Conservation (phyloP, 495 filamentous ascomycete genomes). For the Podospora fimiseda region DNA sequence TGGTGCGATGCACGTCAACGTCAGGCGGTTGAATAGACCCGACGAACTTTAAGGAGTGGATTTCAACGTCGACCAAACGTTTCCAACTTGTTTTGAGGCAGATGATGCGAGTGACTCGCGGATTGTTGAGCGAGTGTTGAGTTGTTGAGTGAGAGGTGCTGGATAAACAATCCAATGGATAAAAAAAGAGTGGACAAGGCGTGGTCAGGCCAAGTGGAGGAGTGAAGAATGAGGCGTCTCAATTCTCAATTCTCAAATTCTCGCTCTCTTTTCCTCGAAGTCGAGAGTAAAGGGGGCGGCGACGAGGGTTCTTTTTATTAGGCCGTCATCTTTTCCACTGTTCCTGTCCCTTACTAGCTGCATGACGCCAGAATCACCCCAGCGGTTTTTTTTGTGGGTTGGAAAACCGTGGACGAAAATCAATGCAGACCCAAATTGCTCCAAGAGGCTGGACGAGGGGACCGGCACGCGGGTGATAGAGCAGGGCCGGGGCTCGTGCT, state of each 20-base stretch:
- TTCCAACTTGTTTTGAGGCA: not conserved
- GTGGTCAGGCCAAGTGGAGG: not conserved
- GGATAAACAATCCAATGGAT: not conserved
- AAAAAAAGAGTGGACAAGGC: not conserved
- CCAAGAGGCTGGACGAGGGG: not conserved
- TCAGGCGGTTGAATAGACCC: slow-evolving; percentile 1
- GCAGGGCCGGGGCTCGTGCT: not conserved
- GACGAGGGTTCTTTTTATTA: not conserved
- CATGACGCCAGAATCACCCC: slow-evolving; percentile 21
- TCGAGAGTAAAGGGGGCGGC: not conserved
- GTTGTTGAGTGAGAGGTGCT: not conserved
- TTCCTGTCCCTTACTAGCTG: slow-evolving; percentile 13
- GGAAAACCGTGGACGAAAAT: not conserved
- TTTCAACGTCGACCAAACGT: slow-evolving; percentile 8
- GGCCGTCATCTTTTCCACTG: slow-evolving; percentile 10
- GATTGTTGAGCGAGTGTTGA: not conserved
- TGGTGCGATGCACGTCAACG: not conserved
- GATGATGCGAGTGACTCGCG: not conserved
- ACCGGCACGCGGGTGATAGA: not conserved
- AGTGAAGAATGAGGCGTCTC: not conserved
- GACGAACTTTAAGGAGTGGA: slow-evolving; percentile 5
- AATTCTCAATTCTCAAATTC: not conserved
- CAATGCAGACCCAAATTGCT: slow-evolving; percentile 3
- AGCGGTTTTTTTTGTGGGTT: slow-evolving; percentile 12
- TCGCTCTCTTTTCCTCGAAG: not conserved